Evolutionary conservation across 352 stramenopile genomes (phyloP).

Genomic region (Phytopythium boreale): DNA sequence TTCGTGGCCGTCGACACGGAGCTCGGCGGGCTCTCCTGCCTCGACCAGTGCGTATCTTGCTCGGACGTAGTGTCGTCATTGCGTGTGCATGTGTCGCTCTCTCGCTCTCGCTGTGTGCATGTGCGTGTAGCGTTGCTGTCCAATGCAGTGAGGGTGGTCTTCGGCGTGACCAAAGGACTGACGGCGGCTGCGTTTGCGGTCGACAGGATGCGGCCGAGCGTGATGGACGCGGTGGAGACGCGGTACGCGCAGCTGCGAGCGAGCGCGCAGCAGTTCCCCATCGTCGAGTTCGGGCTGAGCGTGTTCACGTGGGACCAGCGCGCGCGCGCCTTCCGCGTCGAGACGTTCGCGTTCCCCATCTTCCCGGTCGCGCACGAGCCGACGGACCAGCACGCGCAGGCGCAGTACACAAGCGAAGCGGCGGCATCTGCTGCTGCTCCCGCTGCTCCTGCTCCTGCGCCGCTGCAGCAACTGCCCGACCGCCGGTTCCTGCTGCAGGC

Average conservation of each 20-base stretch:
- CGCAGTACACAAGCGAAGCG: constrained; percentile 1
- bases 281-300: constrained; percentile 78
- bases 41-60: constrained; percentile 20
- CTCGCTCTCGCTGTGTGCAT: too few species aligned
- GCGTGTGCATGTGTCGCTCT: background rate
- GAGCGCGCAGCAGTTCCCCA: constrained; percentile 54
- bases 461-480: constrained; percentile 26
- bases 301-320: constrained; percentile 55
- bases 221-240: constrained; percentile 73
- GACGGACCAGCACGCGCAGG: background rate
- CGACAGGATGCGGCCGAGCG: constrained; percentile 45
- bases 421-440: constrained; percentile 1
- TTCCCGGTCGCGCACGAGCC: constrained; percentile 53
- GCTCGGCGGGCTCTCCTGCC: constrained; percentile 66
- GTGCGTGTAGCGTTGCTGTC: too few species aligned
- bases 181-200: too few species aligned
- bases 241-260: constrained; percentile 57
- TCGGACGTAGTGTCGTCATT: background rate
- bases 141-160: too few species aligned
- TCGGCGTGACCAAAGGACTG: background rate
- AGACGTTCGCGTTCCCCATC: constrained; percentile 74
- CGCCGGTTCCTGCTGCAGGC: constrained; percentile 63
- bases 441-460: background rate
- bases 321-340: constrained; percentile 40
- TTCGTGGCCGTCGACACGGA: constrained; percentile 81